Conservation (phyloP, 495 filamentous ascomycete genomes). For the Lentithecium fluviatile region DNA sequence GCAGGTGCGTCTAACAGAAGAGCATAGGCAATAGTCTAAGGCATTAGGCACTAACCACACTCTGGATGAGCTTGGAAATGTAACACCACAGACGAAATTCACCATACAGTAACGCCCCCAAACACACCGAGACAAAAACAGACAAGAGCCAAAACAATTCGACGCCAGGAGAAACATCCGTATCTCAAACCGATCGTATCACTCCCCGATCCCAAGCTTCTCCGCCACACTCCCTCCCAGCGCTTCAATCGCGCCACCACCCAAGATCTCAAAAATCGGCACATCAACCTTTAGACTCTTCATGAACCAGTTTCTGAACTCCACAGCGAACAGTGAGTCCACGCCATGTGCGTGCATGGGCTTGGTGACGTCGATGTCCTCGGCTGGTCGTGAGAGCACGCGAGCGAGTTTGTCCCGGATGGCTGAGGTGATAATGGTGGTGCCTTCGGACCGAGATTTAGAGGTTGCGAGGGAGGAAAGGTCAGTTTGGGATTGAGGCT, state of each 20-base stretch:
- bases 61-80: too few species aligned
- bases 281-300: constrained; percentile 14
- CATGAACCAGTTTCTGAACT: constrained; percentile 24
- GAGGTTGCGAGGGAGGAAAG: not conserved
- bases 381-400: not conserved
- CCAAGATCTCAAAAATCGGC: constrained; percentile 22
- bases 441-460: not conserved
- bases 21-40: too few species aligned
- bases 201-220: not conserved
- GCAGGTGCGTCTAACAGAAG: too few species aligned
- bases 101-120: too few species aligned
- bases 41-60: too few species aligned
- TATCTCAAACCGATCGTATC: too few species aligned
- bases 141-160: too few species aligned
- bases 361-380: constrained; percentile 6
- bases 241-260: constrained; percentile 4
- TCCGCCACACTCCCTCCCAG: constrained; percentile 1
- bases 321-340: constrained; percentile 22
- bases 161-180: too few species aligned
- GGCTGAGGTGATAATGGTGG: not conserved
- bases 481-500: not conserved
- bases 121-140: too few species aligned
- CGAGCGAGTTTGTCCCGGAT: constrained; percentile 3
- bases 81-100: too few species aligned
- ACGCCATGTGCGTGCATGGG: constrained; percentile 14